Evolutionary conservation across 2,329 filamentous ascomycete species (phyloP), one percentile per base, ranked within the genome.

Genomic region (Phialemonium atrogriseum): DNA sequence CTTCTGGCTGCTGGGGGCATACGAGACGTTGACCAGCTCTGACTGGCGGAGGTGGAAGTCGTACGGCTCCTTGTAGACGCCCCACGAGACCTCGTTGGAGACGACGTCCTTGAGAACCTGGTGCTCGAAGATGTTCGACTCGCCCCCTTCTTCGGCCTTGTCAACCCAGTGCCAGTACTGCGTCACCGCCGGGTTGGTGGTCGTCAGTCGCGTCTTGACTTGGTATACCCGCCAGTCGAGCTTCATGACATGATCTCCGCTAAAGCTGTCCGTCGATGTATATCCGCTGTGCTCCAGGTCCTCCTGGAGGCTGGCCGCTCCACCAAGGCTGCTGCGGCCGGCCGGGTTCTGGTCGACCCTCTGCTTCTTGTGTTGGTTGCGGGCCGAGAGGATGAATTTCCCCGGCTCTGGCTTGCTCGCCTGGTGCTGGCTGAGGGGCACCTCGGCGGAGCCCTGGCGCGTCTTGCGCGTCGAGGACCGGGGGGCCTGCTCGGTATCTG

Each of bases 91-190:
- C 10, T 62, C 62, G 12, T 39, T 34, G n/a, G 32, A 37, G 15
- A 29, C 54, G 34, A 59, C 54, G 11, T 66, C 59, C 26, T 59
- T 61, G 5, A 74, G 56, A 2, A 73, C 63, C 43, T 73, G 70
- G 40, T 74, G 70, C 52, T 73, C 65, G 32, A 74, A 68, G 28
- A 54, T 42, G 14, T 48, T 31, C 15, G 54, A 54, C 11, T 56
- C 41, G n/a, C 43, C 32, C 21, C 28, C 28, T 15, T 54, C 53
- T 10, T 56, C 43, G 12, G 45, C 54, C 6, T 46, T 44, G 18
- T 58, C 53, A 4, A 64, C 43, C 62, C 64, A 74, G 30, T 68
- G 67, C 68, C 68, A 71, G 50, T 73, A 74, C 45, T 75, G 70
- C 10, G 66, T 72, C 5, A 69, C 63, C 10, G 55, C 44, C 3